Base-by-base conservation (phyloP, 2,329 filamentous ascomycete species). In the Botryosphaeria dothidea region DNA sequence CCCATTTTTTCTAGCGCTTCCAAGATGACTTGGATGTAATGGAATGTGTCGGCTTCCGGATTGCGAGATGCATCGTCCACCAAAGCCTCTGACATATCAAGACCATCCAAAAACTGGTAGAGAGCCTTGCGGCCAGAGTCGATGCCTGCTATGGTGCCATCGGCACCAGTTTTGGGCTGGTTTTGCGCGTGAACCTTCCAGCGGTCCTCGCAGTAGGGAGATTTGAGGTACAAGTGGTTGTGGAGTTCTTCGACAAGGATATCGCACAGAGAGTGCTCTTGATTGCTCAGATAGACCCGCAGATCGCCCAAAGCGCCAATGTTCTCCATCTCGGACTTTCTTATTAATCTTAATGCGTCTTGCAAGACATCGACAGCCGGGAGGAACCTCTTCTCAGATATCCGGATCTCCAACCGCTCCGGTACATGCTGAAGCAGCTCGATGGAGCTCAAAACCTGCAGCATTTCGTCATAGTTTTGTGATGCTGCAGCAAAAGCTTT, bases 201-300 rank as follows among this genome's bases (percentile, higher is more conserved):
- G 69, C 95, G 85, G 75, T 97, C 92, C 74, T 97, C 93, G 74
- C 94, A 98, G 75, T 99, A 99, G 0, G 94, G 95, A 3, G 94
- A 98, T 76, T 98, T 98, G 43, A 99, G 87, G 74, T 99, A 99
- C 3, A 99, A 84, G 78, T 99, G 95, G 75, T 96, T 95, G 75
- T 99, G 95, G 36, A 99, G 83, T 77, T 99, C 95, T 75, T 99
- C 95, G n/a, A 98, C 89, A 64, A 99, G 77, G 62, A 98, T 98
- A 73, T 99, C 95, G 73, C 94, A 94, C 68, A 99, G 81, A 0
- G 92, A 89, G 29, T 90, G 91, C 79, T 99, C 95, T 75, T 99
- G 96, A 73, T 97, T 98, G 66, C 89, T 89, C 65, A 99, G 87
- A 73, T 98, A 98, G 71, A 88, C 88, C 65, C 92, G 87, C 69